These are phyloP conservation scores for Actinomucor elegans DNA, from an alignment of 371 early-diverging fungal genomes.

Conservation along the genomic window DNA sequence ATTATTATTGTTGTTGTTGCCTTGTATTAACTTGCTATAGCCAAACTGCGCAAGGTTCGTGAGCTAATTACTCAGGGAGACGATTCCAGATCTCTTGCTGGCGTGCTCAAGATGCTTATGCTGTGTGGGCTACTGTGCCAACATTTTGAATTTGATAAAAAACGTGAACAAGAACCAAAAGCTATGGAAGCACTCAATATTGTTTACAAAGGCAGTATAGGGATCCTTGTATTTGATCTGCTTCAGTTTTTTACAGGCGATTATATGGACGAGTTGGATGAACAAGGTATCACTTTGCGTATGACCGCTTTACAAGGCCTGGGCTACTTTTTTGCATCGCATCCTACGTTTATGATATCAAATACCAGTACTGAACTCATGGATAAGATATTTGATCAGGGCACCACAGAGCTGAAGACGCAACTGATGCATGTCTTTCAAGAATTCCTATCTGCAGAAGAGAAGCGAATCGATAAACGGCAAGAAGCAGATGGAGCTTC, in stretches of 20 bases:
- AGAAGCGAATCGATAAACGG: constrained; percentile 44
- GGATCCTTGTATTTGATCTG: constrained; percentile 19
- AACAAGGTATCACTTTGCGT: constrained; percentile 17
- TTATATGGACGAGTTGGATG: constrained; percentile 6
- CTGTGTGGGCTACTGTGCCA: constrained; percentile 72
- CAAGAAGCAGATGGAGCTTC: constrained; percentile 16
- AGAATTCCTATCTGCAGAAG: constrained; percentile 71
- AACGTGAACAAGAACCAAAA: constrained; percentile 37
- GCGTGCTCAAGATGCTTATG: constrained; percentile 34
- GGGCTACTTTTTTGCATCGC: constrained; percentile 71
- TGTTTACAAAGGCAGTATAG: constrained; percentile 22
- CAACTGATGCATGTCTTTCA: constrained; percentile 71
- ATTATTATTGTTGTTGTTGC: too few relatives aligned
- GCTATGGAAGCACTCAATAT: constrained; percentile 15
- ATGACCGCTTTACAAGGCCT: constrained; percentile 34
- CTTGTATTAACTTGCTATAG: too few relatives aligned
- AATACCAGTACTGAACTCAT: constrained; percentile 60
- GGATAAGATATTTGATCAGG: constrained; percentile 63
- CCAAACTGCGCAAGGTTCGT: constrained; percentile 35
- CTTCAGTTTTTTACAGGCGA: constrained; percentile 25
- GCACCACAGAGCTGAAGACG: constrained; percentile 50
- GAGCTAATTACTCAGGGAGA: constrained; percentile 19
- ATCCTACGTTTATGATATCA: constrained; percentile 72
- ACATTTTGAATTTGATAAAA: constrained; percentile 76
- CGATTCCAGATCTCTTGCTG: constrained; percentile 3